Evolutionary conservation across 2,329 filamentous ascomycete genomes (phyloP), one percentile per base, ranked within the genome.

Genomic region (Aspergillus aculeatus): DNA sequence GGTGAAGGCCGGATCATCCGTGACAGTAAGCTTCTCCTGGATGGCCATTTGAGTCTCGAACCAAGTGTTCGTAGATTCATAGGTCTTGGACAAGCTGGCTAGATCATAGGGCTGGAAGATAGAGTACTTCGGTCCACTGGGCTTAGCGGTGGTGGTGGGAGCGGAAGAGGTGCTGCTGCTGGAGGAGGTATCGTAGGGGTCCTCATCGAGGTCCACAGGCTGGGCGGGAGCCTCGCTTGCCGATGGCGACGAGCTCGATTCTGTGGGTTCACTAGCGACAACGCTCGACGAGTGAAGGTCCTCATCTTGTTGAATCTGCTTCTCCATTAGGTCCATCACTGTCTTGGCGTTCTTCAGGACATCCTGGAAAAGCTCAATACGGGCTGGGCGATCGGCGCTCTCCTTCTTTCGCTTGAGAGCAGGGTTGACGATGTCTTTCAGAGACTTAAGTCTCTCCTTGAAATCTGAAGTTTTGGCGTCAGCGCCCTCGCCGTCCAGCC

Each of bases 401-500:
- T 99, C 94, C 16, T 88, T 83, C 51, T 88, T 87, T 60, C 95
- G 86, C 71, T 84, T 86, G 66, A 92, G 83, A 26, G 96, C 86
- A 1, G 93, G 94, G 32, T 85, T 81, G 55, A 93, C 90, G 50
- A 97, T 84, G 56, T 87, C 85, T 71, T 91, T 89, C 53, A 99
- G 85, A 49, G 84, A 85, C 75, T 91, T 89, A 53, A 96, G 84
- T 73, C 89, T 91, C 57, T 85, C 83, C 74, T 89, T 90, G 69
- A 99, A 84, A 51, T 89, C 86, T 3, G 90, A 86, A 59, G 87
- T 88, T 38, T 85, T 82, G 4, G 95, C 93, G 52, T 92, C 87
- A 16, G 84, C 83, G 58, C 94, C 92, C 50, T 93, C 92, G 16
- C 86, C 90, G 73, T 96, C 95, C 61, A 99, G 86, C 94, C 95